phyloP scores from a whole-genome alignment of 306 rosid species.

The Cucurbita argyrosperma region DNA sequence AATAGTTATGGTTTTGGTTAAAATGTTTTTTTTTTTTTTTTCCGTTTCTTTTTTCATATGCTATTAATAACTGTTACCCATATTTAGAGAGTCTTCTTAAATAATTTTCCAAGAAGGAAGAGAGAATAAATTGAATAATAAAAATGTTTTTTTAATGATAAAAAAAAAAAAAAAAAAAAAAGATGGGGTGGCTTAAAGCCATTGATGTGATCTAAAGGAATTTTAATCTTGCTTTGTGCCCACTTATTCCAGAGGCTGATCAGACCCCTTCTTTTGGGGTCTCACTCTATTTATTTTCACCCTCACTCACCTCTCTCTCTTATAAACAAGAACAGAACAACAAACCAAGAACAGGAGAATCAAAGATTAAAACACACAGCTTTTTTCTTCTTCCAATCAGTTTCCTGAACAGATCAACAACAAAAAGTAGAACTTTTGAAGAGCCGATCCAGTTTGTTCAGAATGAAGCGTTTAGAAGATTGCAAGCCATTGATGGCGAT shows the following conservation, averaged over 20 bases:
- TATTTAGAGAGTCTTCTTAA: neutral
- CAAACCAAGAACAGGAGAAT: too few relatives aligned
- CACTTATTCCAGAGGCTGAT: constrained; percentile 26
- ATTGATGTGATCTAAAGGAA: constrained; percentile 42
- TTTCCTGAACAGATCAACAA: constrained; percentile 3
- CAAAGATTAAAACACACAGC: neutral
- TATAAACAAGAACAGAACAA: neutral
- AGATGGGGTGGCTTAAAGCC: constrained; percentile 47
- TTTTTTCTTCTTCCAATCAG: neutral
- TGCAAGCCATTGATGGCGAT: constrained; percentile 72
- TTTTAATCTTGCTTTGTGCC: constrained; percentile 64
- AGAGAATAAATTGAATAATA: constrained; percentile 12
- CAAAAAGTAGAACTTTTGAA: neutral
- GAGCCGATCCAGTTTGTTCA: constrained; percentile 9
- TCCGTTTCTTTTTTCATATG: too few relatives aligned
- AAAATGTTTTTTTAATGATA: neutral
- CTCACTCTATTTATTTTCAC: constrained; percentile 16
- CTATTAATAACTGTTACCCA: too few relatives aligned
- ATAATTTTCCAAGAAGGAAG: neutral
- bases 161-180: constrained; percentile 11
- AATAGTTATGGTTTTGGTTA: too few relatives aligned
- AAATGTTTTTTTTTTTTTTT: neutral
- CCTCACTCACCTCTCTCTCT: constrained; percentile 1
- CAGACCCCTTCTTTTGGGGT: neutral
- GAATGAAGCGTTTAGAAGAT: constrained; percentile 33